phyloP scores from a whole-genome alignment of 2,329 filamentous ascomycete species.

The Aurifilum marmelostoma region DNA sequence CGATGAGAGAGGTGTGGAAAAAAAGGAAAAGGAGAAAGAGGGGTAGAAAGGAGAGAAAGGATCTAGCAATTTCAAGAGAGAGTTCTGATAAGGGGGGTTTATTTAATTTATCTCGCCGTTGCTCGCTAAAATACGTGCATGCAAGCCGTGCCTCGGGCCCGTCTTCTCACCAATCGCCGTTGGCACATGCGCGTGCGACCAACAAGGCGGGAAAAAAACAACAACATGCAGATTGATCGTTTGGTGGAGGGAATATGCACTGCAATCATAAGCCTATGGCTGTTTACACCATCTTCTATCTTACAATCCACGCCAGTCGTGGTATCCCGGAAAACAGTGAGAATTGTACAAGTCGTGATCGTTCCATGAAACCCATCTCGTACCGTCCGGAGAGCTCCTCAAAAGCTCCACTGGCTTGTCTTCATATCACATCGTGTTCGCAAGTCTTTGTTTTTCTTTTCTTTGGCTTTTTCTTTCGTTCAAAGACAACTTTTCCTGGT shows the following conservation, averaged over 20 bases:
- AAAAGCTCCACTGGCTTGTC: constrained; percentile 6
- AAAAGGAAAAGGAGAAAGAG: neutral
- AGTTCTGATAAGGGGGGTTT: neutral
- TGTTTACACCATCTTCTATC: constrained; percentile 19
- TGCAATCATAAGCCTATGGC: neutral
- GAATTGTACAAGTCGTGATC: constrained; percentile 25
- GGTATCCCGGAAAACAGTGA: neutral
- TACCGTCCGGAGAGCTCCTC: constrained; percentile 7
- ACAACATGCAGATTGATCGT: neutral
- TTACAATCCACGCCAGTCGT: constrained; percentile 21
- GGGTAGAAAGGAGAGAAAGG: neutral
- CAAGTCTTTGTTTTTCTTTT: neutral
- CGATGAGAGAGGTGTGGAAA: neutral
- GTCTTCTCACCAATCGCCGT: constrained; percentile 1
- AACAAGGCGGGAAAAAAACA: neutral
- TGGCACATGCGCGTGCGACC: neutral
- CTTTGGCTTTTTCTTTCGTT: no score
- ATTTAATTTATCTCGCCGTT: neutral
- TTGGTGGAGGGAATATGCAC: neutral
- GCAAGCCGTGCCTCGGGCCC: neutral
- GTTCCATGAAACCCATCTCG: neutral
- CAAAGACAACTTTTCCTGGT: constrained; percentile 2
- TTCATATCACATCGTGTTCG: neutral
- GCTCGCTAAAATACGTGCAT: neutral
- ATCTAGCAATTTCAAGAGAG: neutral